Evolutionary conservation across 176 grass and related monocot species (phyloP).

Genomic region (Carex kokanica): DNA sequence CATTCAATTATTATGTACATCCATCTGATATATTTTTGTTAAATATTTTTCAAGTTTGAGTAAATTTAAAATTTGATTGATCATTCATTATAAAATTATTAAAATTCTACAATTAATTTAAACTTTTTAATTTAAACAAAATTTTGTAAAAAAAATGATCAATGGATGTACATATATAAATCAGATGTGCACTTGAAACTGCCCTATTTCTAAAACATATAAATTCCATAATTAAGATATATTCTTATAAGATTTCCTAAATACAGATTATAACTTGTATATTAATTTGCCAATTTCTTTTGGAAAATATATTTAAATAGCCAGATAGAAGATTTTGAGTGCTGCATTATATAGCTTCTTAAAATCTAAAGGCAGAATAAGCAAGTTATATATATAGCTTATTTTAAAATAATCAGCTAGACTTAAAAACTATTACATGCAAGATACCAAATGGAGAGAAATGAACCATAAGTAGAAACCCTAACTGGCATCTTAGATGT

Average conservation of each 20-base stretch:
- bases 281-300: neutral
- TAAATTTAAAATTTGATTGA: neutral
- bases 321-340: neutral
- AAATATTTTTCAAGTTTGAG: neutral
- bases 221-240: neutral
- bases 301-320: neutral
- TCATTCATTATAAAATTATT: neutral
- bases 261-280: neutral
- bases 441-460: slow-evolving; percentile 7
- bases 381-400: neutral
- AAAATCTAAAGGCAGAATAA: neutral
- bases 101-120: neutral
- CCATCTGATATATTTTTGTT: neutral
- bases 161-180: too few species aligned
- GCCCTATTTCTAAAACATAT: too few species aligned
- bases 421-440: neutral
- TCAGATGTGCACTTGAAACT: too few species aligned
- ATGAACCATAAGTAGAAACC: neutral
- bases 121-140: neutral
- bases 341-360: too few species aligned
- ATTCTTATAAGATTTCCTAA: neutral
- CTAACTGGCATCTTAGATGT: slow-evolving; percentile 26
- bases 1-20: neutral
- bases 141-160: too few species aligned
- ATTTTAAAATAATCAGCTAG: neutral